Percentiles rank a stretch among this genome's conserved stretches.
Conservation (phyloP, 2,329 filamentous ascomycete species). For the Trichophyton mentagrophytes region DNA sequence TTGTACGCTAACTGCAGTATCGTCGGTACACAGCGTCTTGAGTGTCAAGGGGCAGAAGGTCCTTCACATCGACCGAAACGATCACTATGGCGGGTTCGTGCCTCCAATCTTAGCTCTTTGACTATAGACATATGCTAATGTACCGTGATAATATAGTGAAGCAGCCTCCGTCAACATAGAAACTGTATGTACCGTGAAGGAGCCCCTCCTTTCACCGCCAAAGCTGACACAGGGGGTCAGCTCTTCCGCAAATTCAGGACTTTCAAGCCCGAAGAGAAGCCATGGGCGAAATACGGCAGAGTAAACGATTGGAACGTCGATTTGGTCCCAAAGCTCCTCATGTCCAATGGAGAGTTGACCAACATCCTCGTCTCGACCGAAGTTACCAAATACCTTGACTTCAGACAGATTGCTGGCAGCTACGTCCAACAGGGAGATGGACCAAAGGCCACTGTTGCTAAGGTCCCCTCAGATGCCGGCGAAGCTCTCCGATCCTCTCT, state of each 20-base stretch:
- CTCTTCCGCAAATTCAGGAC: slow-evolving; percentile 97
- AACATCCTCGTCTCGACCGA: slow-evolving; percentile 98
- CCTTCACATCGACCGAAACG: slow-evolving; percentile 95
- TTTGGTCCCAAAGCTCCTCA: slow-evolving; percentile 92
- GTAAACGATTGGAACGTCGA: slow-evolving; percentile 99
- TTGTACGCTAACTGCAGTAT: background rate
- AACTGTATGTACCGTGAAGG: slow-evolving; percentile 47
- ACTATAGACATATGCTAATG: slow-evolving; percentile 12
- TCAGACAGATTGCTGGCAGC: slow-evolving; percentile 90
- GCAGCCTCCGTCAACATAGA: slow-evolving; percentile 95
- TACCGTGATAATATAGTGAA: slow-evolving; percentile 47
- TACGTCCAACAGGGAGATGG: slow-evolving; percentile 82
- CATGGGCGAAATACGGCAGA: slow-evolving; percentile 96
- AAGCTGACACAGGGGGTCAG: slow-evolving; percentile 39
- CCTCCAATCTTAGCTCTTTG: slow-evolving; percentile 7
- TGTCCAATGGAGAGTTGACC: slow-evolving; percentile 95
- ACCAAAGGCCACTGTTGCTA: slow-evolving; percentile 81
- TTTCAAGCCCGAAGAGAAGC: slow-evolving; percentile 64
- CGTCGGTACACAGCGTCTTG: slow-evolving; percentile 52
- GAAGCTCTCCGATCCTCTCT: slow-evolving; percentile 86
- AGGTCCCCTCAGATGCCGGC: slow-evolving; percentile 84
- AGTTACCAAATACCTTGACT: slow-evolving; percentile 76
- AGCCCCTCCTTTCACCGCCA: background rate
- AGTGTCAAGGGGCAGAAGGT: slow-evolving; percentile 99
- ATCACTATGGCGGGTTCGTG: slow-evolving; percentile 91